Evolutionary conservation across 352 stramenopile genomes (phyloP), one percentile per base, ranked within the genome.

Genomic region (Globisporangium okanoganense): DNA sequence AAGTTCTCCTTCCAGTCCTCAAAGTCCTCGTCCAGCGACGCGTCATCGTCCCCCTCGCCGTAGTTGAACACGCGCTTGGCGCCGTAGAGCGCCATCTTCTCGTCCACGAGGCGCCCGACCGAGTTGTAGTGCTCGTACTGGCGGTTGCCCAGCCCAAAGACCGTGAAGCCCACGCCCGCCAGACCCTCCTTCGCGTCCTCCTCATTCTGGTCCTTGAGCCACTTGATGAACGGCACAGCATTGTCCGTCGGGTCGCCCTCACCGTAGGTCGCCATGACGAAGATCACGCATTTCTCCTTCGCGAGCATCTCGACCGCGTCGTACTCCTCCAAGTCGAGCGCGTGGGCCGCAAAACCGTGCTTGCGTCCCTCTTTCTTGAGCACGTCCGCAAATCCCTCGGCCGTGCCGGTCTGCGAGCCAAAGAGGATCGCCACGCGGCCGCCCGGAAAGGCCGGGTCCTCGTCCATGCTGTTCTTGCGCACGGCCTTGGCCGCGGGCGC

Each of bases 111-210:
- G n/a, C 96, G 96, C 5, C 94, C 95, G 70, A 98, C 97, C 48
- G 87, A 82, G 70, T 99, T 99, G 79, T 95, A 99, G 71, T 99
- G 92, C 66, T 99, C 97, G 71, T 99, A 99, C 75, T 99, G 92
- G 29, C 74, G 92, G 75, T 99, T 99, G 25, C 97, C 97, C 0
- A 99, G 81, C 3, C 97, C 97, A 85, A 99, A 99, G 18, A 99
- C 97, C 47, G 91, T 88, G 75, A 85, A 99, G 13, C 91, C 62
- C 13, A 99, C 74, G 20, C 75, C 76, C 5, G 55, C 7, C 8
- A 98, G 73, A 51, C 58, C 56, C 5, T 77, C 60, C 36, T 50
- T 55, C 5, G n/a, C n/a, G n/a, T 79, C 61, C 40, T 52, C 69
- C 56, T 88, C 84, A n/a, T n/a, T n/a, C n/a, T n/a, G n/a, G 38